Percentiles rank a stretch among this genome's conserved stretches.
These are phyloP conservation scores for Fennellomyces sp. DNA, from an alignment of 371 early-diverging fungal species.

Conservation along the genomic window DNA sequence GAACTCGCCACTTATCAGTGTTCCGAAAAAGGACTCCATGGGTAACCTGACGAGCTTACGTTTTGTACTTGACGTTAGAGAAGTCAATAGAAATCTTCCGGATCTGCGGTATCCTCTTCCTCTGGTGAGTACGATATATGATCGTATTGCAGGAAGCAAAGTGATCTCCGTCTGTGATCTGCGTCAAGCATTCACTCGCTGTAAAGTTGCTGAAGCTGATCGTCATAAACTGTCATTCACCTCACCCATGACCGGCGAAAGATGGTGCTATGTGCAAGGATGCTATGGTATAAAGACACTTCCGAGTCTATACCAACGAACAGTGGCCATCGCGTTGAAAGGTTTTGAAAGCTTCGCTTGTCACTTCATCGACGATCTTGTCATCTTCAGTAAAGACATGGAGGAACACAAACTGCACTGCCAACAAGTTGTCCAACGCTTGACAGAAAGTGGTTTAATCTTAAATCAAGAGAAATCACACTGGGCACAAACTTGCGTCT, in stretches of 20 bases:
- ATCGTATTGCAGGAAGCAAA: slow-evolving; percentile 17
- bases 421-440: slow-evolving; percentile 4
- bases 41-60: slow-evolving; percentile 11
- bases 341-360: no score
- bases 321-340: not conserved
- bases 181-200: no score
- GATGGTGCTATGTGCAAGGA: no score
- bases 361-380: slow-evolving; percentile 21
- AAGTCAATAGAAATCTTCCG: slow-evolving; percentile 15
- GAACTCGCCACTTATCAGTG: slow-evolving; percentile 27
- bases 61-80: slow-evolving; percentile 24
- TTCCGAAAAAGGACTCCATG: slow-evolving; percentile 27
- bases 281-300: no score
- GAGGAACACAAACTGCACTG: slow-evolving; percentile 13
- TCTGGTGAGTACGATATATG: slow-evolving; percentile 20
- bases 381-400: slow-evolving; percentile 1
- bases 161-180: slow-evolving; percentile 27
- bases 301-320: slow-evolving; percentile 15
- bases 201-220: no score
- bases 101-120: slow-evolving; percentile 24
- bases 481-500: slow-evolving; percentile 17
- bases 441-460: slow-evolving; percentile 18
- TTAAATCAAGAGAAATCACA: slow-evolving; percentile 26
- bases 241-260: no score
- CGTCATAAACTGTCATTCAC: no score